These are phyloP conservation scores for Biscogniauxia marginata DNA, from an alignment of 2,329 filamentous ascomycete genomes.

Conservation along the genomic window DNA sequence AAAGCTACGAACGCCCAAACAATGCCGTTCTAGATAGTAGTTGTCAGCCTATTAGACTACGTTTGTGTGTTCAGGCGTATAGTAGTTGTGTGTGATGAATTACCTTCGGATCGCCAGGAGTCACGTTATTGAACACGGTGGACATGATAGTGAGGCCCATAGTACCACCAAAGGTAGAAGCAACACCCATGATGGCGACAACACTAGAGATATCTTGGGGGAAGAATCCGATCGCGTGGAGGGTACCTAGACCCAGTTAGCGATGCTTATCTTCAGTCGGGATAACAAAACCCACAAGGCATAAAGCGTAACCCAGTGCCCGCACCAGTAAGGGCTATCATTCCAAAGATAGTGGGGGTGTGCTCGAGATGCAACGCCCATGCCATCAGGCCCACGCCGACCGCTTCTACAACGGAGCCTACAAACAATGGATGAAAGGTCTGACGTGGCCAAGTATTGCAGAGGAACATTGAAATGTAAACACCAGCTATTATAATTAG, in stretches of 20 bases:
- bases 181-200: slow-evolving; percentile 58
- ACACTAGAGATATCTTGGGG: slow-evolving; percentile 56
- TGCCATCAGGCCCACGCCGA: slow-evolving; percentile 57
- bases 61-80: neutral
- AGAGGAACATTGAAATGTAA: slow-evolving; percentile 56
- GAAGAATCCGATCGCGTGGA: slow-evolving; percentile 64
- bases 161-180: slow-evolving; percentile 62
- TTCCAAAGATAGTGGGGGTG: slow-evolving; percentile 55
- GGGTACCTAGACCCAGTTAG: slow-evolving; percentile 36
- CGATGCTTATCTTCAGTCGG: neutral
- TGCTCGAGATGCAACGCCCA: slow-evolving; percentile 54
- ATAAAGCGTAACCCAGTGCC: slow-evolving; percentile 66
- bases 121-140: slow-evolving; percentile 63
- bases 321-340: slow-evolving; percentile 63
- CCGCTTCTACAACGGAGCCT: slow-evolving; percentile 54
- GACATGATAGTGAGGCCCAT: slow-evolving; percentile 67
- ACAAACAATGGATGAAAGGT: slow-evolving; percentile 59
- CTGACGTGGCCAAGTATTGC: slow-evolving; percentile 60
- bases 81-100: neutral
- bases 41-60: slow-evolving; percentile 18
- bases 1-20: slow-evolving; percentile 65
- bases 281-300: slow-evolving; percentile 38
- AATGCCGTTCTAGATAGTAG: slow-evolving; percentile 47
- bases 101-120: slow-evolving; percentile 44
- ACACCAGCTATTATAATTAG: slow-evolving; percentile 44